Conservation (phyloP, 2,329 filamentous ascomycete genomes). For the Sphaerulina vaccinii region DNA sequence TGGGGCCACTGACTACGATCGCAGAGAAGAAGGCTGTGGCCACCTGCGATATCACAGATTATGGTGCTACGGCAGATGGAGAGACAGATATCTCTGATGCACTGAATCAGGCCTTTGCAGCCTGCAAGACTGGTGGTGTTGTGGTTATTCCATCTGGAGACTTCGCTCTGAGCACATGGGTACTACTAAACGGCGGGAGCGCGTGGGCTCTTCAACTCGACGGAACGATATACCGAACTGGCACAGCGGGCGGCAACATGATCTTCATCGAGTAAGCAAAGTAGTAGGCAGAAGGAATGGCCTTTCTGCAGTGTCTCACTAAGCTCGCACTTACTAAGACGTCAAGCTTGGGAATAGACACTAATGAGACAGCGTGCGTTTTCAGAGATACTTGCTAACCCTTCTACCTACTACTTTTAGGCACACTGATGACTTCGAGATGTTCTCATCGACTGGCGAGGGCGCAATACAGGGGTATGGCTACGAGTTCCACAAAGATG, state of each 20-base stretch:
- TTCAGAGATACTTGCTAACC: background rate
- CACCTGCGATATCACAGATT: slow-evolving; percentile 54
- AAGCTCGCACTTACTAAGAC: too few species aligned
- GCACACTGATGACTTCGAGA: slow-evolving; percentile 48
- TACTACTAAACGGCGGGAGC: slow-evolving; percentile 48
- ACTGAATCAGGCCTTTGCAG: slow-evolving; percentile 50
- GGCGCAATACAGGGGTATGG: slow-evolving; percentile 56
- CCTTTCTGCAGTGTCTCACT: too few species aligned
- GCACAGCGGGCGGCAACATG: slow-evolving; percentile 54
- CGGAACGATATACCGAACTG: slow-evolving; percentile 54
- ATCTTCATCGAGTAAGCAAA: slow-evolving; percentile 52
- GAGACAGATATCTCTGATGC: slow-evolving; percentile 53
- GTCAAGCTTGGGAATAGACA: too few species aligned
- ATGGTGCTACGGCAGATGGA: slow-evolving; percentile 53
- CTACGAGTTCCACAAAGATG: slow-evolving; percentile 49
- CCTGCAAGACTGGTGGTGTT: slow-evolving; percentile 52
- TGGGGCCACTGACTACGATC: slow-evolving; percentile 47
- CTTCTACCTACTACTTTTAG: too few species aligned
- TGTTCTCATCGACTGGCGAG: slow-evolving; percentile 53
- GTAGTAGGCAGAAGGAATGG: too few species aligned
- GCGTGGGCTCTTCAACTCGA: slow-evolving; percentile 55
- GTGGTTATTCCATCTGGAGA: slow-evolving; percentile 52
- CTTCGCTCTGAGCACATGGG: slow-evolving; percentile 53
- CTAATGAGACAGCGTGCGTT: too few species aligned
- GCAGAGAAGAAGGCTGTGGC: slow-evolving; percentile 48